Evolutionary conservation across 176 grass and related monocot genomes (phyloP).

Genomic region (Carex littledalei): DNA sequence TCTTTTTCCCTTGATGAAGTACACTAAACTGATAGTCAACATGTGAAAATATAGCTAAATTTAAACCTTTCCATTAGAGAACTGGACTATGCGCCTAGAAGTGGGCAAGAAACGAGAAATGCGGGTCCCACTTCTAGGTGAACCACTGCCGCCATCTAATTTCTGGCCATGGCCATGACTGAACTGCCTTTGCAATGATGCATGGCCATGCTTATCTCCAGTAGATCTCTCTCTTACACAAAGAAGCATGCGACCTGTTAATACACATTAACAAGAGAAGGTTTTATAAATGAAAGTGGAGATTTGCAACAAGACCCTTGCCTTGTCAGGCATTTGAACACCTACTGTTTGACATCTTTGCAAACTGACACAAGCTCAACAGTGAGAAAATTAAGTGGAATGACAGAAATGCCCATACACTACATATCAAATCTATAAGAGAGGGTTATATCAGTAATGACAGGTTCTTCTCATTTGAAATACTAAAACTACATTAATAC

Average conservation of each 20-base stretch:
- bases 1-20: not conserved
- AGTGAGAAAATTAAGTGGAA: not conserved
- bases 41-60: not conserved
- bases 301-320: not conserved
- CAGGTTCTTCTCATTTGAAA: not conserved
- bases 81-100: conserved; percentile 86
- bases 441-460: not conserved
- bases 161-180: conserved; percentile 72
- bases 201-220: conserved; percentile 49
- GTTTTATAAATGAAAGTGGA: not conserved
- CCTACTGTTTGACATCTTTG: not conserved
- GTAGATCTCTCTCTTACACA: conserved; percentile 72
- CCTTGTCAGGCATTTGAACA: not conserved
- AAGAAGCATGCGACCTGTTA: conserved; percentile 78
- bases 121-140: conserved; percentile 42
- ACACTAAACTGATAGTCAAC: not conserved
- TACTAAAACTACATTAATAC: not conserved
- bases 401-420: not conserved
- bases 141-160: conserved; percentile 47
- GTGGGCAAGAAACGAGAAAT: conserved; percentile 92
- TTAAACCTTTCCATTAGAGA: conserved; percentile 51
- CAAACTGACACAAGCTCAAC: not conserved
- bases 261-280: not conserved
- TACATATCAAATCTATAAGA: not conserved
- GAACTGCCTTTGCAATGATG: conserved; percentile 82